A percentile compares a stretch with the other conserved stretches of the same genome.
Evolutionary conservation across 176 grass and related monocot genomes (phyloP).

Genomic region (Musa acuminata): DNA sequence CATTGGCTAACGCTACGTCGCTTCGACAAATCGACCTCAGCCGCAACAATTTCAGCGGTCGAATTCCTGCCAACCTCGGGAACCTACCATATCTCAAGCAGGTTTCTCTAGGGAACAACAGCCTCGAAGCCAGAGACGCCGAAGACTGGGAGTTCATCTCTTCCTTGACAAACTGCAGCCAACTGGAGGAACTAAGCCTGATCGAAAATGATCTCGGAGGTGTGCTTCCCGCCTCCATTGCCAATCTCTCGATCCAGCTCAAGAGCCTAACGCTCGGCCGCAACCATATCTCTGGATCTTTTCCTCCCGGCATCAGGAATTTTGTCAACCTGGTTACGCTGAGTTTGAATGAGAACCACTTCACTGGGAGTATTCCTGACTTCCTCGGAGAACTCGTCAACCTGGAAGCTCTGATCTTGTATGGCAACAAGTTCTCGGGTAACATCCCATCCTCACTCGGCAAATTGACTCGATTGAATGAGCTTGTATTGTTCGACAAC

Average conservation of each 20-base stretch:
- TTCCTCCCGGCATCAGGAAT: constrained; percentile 14
- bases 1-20: constrained; percentile 5
- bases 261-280: neutral
- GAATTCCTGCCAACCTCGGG: constrained; percentile 19
- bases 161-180: constrained; percentile 19
- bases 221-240: constrained; percentile 4
- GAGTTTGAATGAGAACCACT: constrained; percentile 37
- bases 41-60: constrained; percentile 19
- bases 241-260: constrained; percentile 18
- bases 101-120: constrained; percentile 9
- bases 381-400: constrained; percentile 30
- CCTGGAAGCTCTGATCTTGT: constrained; percentile 26
- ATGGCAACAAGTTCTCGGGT: constrained; percentile 34
- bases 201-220: constrained; percentile 12
- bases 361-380: constrained; percentile 37
- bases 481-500: constrained; percentile 33
- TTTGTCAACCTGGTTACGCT: constrained; percentile 26
- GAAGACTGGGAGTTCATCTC: constrained; percentile 23
- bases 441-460: constrained; percentile 34
- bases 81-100: neutral
- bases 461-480: constrained; percentile 20
- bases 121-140: neutral
- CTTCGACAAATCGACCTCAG: constrained; percentile 5
- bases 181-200: neutral
- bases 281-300: constrained; percentile 15